Evolutionary conservation across 768 basidiomycete species (phyloP).

Genomic region (Leucosporidium scottii): DNA sequence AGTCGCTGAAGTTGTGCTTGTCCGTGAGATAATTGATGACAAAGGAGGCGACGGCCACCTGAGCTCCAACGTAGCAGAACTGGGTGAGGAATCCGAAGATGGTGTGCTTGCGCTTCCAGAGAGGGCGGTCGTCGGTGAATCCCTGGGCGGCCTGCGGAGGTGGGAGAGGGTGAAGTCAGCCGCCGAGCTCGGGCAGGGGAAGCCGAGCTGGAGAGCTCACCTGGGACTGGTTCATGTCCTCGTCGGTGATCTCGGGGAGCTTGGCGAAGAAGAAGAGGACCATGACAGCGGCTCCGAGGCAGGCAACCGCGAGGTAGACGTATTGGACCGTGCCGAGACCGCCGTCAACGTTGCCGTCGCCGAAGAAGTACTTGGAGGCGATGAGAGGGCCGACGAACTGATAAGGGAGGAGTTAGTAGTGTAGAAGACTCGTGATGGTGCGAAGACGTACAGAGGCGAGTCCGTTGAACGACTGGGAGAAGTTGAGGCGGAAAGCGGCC

Average conservation of each 20-base stretch:
- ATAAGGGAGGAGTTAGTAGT: no score
- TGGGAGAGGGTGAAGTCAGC: no score
- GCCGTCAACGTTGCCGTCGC: constrained; percentile 7
- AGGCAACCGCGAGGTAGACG: constrained; percentile 37
- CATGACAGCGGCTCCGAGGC: constrained; percentile 35
- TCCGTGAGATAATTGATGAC: constrained; percentile 35
- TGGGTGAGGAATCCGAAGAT: constrained; percentile 36
- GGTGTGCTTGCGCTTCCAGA: constrained; percentile 32
- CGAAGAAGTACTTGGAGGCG: constrained; percentile 46
- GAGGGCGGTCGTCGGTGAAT: constrained; percentile 23
- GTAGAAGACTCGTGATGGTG: no score
- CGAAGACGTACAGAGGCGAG: no score
- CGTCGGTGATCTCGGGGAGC: constrained; percentile 39
- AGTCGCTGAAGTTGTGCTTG: constrained; percentile 25
- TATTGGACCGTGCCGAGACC: constrained; percentile 35
- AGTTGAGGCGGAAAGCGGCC: constrained; percentile 67
- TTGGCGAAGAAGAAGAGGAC: constrained; percentile 31
- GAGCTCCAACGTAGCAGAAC: constrained; percentile 39
- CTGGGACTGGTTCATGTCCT: constrained; percentile 14
- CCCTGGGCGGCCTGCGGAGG: constrained; percentile 8
- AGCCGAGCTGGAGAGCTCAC: constrained; percentile 14
- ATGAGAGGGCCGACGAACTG: constrained; percentile 64
- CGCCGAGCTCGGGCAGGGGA: no score
- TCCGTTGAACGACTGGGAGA: constrained; percentile 69
- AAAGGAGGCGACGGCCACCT: constrained; percentile 40